phyloP scores from a whole-genome alignment of 176 grass and related monocot species.

The Melocanna baccifera region DNA sequence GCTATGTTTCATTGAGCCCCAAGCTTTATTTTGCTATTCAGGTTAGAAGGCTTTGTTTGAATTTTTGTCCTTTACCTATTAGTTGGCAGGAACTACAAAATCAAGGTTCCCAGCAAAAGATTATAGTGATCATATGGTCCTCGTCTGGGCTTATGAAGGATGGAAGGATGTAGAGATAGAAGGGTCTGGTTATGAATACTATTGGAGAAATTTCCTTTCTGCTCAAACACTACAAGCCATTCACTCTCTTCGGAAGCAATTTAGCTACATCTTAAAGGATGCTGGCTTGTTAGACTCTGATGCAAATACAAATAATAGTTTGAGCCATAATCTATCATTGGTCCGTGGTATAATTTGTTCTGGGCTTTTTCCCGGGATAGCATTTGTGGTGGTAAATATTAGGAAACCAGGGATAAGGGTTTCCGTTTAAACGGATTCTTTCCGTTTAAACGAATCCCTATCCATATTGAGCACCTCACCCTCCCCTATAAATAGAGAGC shows the following conservation, averaged over 20 bases:
- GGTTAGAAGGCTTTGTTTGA: conserved; percentile 6
- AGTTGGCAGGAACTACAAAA: conserved; percentile 94
- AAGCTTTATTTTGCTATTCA: conserved; percentile 3
- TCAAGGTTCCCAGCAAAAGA: conserved; percentile 95
- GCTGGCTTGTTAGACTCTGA: conserved; percentile 69
- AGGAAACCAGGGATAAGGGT: no score
- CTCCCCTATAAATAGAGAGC: no score
- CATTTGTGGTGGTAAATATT: conserved; percentile 82
- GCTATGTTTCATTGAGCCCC: not conserved
- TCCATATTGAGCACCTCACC: no score
- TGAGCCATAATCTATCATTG: conserved; percentile 94
- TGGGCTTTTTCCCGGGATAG: conserved; percentile 85
- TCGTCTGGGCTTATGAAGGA: conserved; percentile 95
- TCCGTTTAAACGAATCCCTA: no score
- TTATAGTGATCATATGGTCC: conserved; percentile 98
- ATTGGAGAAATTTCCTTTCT: conserved; percentile 94
- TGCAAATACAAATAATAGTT: conserved; percentile 61
- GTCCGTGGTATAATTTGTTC: conserved; percentile 87
- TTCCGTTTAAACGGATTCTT: no score
- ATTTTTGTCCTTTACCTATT: conserved; percentile 17
- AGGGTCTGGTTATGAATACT: conserved; percentile 91
- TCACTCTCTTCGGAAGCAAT: conserved; percentile 91
- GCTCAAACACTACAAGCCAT: conserved; percentile 95
- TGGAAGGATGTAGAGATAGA: conserved; percentile 96
- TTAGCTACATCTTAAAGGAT: conserved; percentile 88